A percentile compares a stretch with the other conserved stretches of the same genome.
phyloP scores from a whole-genome alignment of 1,284 basidiomycete species.

The Wallemia ichthyophaga region DNA sequence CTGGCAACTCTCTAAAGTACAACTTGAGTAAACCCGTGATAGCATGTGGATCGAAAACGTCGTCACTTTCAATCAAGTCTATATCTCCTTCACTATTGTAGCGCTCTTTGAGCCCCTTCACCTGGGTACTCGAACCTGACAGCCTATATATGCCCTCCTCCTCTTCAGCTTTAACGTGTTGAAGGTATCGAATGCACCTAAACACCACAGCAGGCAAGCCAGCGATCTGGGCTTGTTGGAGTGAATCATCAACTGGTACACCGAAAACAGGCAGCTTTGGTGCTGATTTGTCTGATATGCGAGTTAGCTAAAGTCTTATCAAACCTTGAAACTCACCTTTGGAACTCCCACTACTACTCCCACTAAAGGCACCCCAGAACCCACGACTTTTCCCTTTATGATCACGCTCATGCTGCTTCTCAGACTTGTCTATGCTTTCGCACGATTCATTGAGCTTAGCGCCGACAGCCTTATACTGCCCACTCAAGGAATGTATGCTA shows the following conservation, averaged over 20 bases:
- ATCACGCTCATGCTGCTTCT: conserved; percentile 26
- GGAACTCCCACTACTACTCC: conserved; percentile 5
- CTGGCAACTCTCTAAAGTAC: conserved; percentile 64
- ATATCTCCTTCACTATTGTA: conserved; percentile 89
- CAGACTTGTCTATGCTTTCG: conserved; percentile 15
- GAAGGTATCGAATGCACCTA: conserved; percentile 66
- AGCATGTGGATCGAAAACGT: conserved; percentile 82
- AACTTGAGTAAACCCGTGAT: conserved; percentile 72
- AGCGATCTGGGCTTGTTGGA: conserved; percentile 61
- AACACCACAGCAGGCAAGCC: conserved; percentile 81
- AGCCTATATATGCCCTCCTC: conserved; percentile 95
- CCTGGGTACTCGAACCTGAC: conserved; percentile 69
- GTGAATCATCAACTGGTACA: conserved; percentile 54
- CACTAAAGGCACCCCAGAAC: conserved; percentile 42
- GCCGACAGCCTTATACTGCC: too few relatives aligned
- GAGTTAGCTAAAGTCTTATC: neutral
- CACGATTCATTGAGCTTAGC: too few relatives aligned
- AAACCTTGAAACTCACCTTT: neutral
- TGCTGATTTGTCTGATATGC: neutral
- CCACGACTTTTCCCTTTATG: conserved; percentile 65
- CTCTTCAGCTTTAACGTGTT: conserved; percentile 64
- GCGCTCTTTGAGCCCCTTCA: conserved; percentile 69
- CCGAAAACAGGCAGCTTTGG: conserved; percentile 39
- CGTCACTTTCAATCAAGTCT: conserved; percentile 50
- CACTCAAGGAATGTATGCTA: too few relatives aligned